Evolutionary conservation across 805 yeast species (phyloP).

Genomic region (Ogataea wickerhamii): DNA sequence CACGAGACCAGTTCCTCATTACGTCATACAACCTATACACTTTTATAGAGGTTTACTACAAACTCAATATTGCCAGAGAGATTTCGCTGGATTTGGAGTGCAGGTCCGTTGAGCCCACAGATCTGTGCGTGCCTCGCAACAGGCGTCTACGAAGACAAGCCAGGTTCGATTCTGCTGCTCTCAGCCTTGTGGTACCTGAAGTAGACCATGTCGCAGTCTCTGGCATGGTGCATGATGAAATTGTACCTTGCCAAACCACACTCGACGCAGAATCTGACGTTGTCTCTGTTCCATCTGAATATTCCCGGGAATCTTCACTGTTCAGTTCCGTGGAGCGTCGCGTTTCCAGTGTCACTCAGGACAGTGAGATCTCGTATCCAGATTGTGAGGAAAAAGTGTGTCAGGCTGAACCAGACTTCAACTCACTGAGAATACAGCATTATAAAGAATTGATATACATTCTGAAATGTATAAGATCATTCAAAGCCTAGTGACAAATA

Average conservation of each 20-base stretch:
- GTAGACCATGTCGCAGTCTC: too few species aligned
- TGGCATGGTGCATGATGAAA: too few species aligned
- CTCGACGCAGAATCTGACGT: not conserved
- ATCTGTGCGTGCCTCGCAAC: slow-evolving; percentile 28
- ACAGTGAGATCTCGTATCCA: slow-evolving; percentile 1
- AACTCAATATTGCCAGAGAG: slow-evolving; percentile 31
- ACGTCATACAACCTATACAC: slow-evolving; percentile 27
- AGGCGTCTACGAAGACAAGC: slow-evolving; percentile 3
- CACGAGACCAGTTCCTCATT: slow-evolving; percentile 26
- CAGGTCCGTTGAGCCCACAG: slow-evolving; percentile 23
- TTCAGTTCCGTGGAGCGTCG: slow-evolving; percentile 4
- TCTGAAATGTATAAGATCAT: slow-evolving; percentile 27
- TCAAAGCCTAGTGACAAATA: slow-evolving; percentile 13
- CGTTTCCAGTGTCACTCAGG: slow-evolving; percentile 1
- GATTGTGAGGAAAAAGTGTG: not conserved
- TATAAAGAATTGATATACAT: slow-evolving; percentile 28
- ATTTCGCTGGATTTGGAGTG: slow-evolving; percentile 31
- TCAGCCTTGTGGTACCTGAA: too few species aligned
- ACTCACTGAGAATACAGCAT: slow-evolving; percentile 6
- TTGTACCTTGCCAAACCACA: too few species aligned
- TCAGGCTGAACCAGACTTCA: not conserved
- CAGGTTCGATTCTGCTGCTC: too few species aligned
- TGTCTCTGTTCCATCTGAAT: slow-evolving; percentile 1
- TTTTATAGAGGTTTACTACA: slow-evolving; percentile 29
- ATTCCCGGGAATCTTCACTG: slow-evolving; percentile 5